phyloP scores from a whole-genome alignment of 371 early-diverging fungal species.

The Mucor racemosus region DNA sequence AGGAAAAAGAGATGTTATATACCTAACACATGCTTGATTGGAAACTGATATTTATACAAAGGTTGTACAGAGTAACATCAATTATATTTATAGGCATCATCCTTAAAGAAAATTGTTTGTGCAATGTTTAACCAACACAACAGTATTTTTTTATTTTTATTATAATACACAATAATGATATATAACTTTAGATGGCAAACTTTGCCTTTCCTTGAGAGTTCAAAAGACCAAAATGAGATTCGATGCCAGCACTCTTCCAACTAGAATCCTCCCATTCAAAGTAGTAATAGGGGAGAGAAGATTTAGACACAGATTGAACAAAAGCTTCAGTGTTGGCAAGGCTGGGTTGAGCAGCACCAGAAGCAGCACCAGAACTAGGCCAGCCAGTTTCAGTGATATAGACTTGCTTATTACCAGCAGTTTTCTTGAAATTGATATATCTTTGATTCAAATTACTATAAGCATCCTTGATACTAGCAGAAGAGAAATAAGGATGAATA shows the following conservation, averaged over 20 bases:
- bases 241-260: constrained; percentile 64
- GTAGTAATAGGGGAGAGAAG: constrained; percentile 59
- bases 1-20: not conserved
- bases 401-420: constrained; percentile 51
- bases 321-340: constrained; percentile 48
- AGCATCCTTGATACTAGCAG: constrained; percentile 35
- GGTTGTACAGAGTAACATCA: constrained; percentile 15
- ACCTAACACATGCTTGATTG: constrained; percentile 6
- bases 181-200: constrained; percentile 11
- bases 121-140: not conserved
- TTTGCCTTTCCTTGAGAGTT: constrained; percentile 34
- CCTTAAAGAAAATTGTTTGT: not conserved
- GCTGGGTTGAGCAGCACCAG: constrained; percentile 54
- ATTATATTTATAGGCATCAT: not conserved
- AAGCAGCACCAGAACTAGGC: constrained; percentile 62
- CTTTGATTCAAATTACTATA: constrained; percentile 36
- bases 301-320: constrained; percentile 41
- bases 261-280: constrained; percentile 66
- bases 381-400: constrained; percentile 70
- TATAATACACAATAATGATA: too few relatives aligned
- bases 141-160: not conserved
- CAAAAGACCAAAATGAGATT: constrained; percentile 65
- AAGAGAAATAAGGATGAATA: constrained; percentile 63
- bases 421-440: constrained; percentile 45
- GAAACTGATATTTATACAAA: constrained; percentile 3